Evolutionary conservation across 352 stramenopile genomes (phyloP).

Genomic region (Pythium dissotocum): DNA sequence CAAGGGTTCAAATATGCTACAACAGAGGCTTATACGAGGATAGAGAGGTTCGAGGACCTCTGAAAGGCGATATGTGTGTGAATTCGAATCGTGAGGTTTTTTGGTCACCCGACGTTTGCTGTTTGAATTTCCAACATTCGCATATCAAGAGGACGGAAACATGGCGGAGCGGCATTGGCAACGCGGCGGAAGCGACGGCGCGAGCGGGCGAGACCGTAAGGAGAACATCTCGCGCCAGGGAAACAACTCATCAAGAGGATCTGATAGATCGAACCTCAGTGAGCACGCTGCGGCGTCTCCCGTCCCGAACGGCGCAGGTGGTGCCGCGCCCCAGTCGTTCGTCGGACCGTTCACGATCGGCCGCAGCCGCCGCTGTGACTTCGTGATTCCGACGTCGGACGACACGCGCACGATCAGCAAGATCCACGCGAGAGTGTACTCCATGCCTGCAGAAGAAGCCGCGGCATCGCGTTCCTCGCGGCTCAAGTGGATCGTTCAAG

Average conservation of each 20-base stretch:
- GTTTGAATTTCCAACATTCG: constrained; percentile 21
- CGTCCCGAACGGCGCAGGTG: constrained; percentile 1
- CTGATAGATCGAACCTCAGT: constrained; percentile 4
- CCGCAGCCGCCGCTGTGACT: constrained; percentile 65
- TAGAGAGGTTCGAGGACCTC: neutral
- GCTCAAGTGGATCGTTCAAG: constrained; percentile 70
- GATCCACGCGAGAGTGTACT: constrained; percentile 62
- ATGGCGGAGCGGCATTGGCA: constrained; percentile 18
- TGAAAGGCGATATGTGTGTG: neutral
- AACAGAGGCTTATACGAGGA: neutral
- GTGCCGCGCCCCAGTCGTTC: constrained; percentile 34
- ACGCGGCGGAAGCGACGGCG: constrained; percentile 10
- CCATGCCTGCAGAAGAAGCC: constrained; percentile 29
- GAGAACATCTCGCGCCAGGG: constrained; percentile 15
- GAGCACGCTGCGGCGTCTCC: constrained; percentile 3
- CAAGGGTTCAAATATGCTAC: neutral
- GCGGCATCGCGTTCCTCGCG: neutral
- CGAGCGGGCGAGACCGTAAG: constrained; percentile 12
- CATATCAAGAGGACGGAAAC: neutral
- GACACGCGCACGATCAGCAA: constrained; percentile 82
- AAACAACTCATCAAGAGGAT: neutral
- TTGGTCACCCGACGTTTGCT: neutral
- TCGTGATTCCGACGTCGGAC: constrained; percentile 67
- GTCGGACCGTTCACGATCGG: constrained; percentile 63
- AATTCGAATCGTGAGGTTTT: neutral